These are phyloP conservation scores for Acanthamoeba castellanii DNA, from an alignment of 208 protist species.

Conservation along the genomic window DNA sequence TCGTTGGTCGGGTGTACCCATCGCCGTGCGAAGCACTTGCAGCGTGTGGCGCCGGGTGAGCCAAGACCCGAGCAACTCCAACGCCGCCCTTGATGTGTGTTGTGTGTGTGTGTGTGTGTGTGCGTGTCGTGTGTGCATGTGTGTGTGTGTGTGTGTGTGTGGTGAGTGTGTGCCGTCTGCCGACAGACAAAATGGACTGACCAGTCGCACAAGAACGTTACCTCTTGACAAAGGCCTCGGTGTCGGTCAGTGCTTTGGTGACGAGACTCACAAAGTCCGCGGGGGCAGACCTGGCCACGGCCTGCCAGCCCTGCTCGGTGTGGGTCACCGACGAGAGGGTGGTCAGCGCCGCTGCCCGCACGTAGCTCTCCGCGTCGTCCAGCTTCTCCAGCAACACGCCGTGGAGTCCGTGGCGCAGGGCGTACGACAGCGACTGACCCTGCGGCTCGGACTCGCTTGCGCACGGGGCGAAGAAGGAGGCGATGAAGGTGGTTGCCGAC, in stretches of 20 bases:
- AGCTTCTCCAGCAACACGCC: constrained; percentile 15
- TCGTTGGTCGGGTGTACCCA: neutral
- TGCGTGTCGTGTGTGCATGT: no score
- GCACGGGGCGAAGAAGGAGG: neutral
- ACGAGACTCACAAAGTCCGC: neutral
- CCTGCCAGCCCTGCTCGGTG: neutral
- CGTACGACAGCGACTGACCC: neutral
- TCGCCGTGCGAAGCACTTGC: neutral
- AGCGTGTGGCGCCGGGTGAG: neutral
- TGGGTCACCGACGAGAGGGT: neutral
- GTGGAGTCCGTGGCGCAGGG: neutral
- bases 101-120: neutral
- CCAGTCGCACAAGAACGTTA: neutral
- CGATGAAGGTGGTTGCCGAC: neutral
- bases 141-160: no score
- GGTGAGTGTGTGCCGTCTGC: no score
- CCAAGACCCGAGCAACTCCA: constrained; percentile 2
- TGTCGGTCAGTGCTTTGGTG: neutral
- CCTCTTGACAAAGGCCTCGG: constrained; percentile 43
- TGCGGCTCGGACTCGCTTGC: neutral
- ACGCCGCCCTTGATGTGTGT: neutral
- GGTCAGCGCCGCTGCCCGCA: neutral
- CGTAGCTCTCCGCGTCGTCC: neutral
- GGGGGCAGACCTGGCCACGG: neutral
- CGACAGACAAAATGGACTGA: no score